Percentiles rank a stretch among this genome's conserved stretches.
These are phyloP conservation scores for Coniosporium tulheliwenetii DNA, from an alignment of 2,329 filamentous ascomycete genomes.

Conservation along the genomic window DNA sequence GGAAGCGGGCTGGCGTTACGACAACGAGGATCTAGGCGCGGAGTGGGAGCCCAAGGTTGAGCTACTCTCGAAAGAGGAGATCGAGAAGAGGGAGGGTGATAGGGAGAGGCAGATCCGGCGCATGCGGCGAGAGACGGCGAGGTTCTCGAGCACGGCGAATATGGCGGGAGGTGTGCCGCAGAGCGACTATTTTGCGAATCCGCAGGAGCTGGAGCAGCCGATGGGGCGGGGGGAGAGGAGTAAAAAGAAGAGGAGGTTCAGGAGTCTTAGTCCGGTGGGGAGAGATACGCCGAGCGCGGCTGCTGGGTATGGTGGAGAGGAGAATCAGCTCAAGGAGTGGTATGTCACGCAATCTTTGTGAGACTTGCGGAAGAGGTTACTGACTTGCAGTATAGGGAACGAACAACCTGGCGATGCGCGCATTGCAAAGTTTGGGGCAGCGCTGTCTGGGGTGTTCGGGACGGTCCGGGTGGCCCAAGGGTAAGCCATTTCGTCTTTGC, in stretches of 20 bases:
- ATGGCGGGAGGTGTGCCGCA: slow-evolving; percentile 61
- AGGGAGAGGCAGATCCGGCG: slow-evolving; percentile 80
- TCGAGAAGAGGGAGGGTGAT: slow-evolving; percentile 91
- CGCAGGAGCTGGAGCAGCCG: slow-evolving; percentile 48
- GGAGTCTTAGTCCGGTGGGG: slow-evolving; percentile 71
- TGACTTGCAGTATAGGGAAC: slow-evolving; percentile 38
- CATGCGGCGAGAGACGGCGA: slow-evolving; percentile 75
- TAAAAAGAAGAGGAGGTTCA: slow-evolving; percentile 89
- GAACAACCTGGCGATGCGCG: slow-evolving; percentile 68
- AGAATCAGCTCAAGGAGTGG: slow-evolving; percentile 50
- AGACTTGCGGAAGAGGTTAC: slow-evolving; percentile 1
- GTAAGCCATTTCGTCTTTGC: slow-evolving; percentile 35
- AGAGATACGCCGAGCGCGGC: slow-evolving; percentile 56
- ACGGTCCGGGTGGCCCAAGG: slow-evolving; percentile 72
- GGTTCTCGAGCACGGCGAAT: slow-evolving; percentile 75
- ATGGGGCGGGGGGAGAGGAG: slow-evolving; percentile 86
- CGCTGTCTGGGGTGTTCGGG: slow-evolving; percentile 86
- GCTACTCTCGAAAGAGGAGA: slow-evolving; percentile 77
- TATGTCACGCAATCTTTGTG: slow-evolving; percentile 6
- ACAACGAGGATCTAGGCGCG: slow-evolving; percentile 65
- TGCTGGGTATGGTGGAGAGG: slow-evolving; percentile 51
- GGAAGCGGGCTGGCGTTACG: slow-evolving; percentile 92
- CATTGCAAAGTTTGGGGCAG: slow-evolving; percentile 83
- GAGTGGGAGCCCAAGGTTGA: slow-evolving; percentile 38
- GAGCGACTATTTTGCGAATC: slow-evolving; percentile 35